Conservation (phyloP, 1,139 yeast genomes). For the Candida sp. region DNA sequence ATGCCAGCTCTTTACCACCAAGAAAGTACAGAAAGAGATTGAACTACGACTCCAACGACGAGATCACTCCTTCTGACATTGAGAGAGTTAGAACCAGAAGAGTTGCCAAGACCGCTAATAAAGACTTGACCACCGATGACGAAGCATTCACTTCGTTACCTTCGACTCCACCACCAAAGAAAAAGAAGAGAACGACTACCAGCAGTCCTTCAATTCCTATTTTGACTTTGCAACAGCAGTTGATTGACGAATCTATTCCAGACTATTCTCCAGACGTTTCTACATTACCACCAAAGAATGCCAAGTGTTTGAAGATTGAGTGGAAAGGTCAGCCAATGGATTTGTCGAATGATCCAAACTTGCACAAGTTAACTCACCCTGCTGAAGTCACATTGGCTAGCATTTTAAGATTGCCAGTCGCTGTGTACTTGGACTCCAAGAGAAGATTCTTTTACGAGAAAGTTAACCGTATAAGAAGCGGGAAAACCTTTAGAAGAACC, state of each 20-base stretch:
- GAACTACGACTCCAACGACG: conserved; percentile 22
- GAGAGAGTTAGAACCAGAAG: conserved; percentile 64
- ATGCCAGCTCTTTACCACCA: conserved; percentile 20
- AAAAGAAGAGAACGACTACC: conserved; percentile 9
- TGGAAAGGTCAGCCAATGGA: conserved; percentile 99
- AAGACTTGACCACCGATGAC: conserved; percentile 15
- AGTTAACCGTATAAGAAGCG: conserved; percentile 73
- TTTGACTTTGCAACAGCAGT: conserved; percentile 44
- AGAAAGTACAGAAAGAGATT: conserved; percentile 35
- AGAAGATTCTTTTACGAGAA: conserved; percentile 89
- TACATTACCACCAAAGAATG: conserved; percentile 67
- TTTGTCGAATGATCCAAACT: conserved; percentile 74
- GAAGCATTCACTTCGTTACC: not conserved
- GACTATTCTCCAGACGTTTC: conserved; percentile 77
- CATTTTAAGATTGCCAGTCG: conserved; percentile 85
- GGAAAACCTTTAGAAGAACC: conserved; percentile 91
- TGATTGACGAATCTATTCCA: conserved; percentile 61
- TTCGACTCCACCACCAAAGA: conserved; percentile 30
- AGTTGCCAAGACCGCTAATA: conserved; percentile 34
- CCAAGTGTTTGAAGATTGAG: conserved; percentile 81
- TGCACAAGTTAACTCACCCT: conserved; percentile 71
- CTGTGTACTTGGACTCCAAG: conserved; percentile 89
- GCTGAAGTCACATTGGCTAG: conserved; percentile 92
- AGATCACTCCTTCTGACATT: conserved; percentile 31
- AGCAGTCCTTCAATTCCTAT: conserved; percentile 20